These are phyloP conservation scores for Bidens hawaiensis DNA, from an alignment of 140 eudicot species.

Conservation along the genomic window DNA sequence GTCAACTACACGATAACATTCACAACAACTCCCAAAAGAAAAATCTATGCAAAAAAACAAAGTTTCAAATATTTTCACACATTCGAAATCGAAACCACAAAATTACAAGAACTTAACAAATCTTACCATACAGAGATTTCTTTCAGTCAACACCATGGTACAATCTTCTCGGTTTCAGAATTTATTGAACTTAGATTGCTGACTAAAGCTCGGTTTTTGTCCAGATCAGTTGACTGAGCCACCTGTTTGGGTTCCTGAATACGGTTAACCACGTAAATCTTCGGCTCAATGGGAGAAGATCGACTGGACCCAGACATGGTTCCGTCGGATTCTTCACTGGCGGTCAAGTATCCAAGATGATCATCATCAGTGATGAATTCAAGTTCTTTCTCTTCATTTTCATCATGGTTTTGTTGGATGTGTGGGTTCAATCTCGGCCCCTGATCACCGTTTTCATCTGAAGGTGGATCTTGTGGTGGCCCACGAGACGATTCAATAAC, in stretches of 20 bases:
- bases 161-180: slow-evolving; percentile 46
- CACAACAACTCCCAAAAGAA: slow-evolving; percentile 20
- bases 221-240: slow-evolving; percentile 34
- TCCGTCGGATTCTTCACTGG: slow-evolving; percentile 48
- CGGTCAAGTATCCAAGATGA: slow-evolving; percentile 25
- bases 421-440: slow-evolving; percentile 37
- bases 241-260: slow-evolving; percentile 13
- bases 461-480: slow-evolving; percentile 30
- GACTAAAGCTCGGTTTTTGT: slow-evolving; percentile 27
- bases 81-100: slow-evolving; percentile 7
- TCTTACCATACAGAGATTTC: slow-evolving; percentile 15
- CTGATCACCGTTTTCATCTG: slow-evolving; percentile 66
- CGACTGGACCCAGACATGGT: slow-evolving; percentile 23
- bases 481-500: slow-evolving; percentile 33
- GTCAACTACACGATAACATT: too few species aligned
- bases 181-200: slow-evolving; percentile 51
- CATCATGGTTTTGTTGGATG: slow-evolving; percentile 22
- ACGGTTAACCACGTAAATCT: slow-evolving; percentile 12
- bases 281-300: slow-evolving; percentile 14
- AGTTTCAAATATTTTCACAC: slow-evolving; percentile 16
- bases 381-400: slow-evolving; percentile 27
- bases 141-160: slow-evolving; percentile 56
- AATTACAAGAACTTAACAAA: slow-evolving; percentile 21
- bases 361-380: slow-evolving; percentile 29
- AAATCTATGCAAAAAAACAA: slow-evolving; percentile 27